Conservation (phyloP, 2,329 filamentous ascomycete species). For the Thermoascus crustaceus region DNA sequence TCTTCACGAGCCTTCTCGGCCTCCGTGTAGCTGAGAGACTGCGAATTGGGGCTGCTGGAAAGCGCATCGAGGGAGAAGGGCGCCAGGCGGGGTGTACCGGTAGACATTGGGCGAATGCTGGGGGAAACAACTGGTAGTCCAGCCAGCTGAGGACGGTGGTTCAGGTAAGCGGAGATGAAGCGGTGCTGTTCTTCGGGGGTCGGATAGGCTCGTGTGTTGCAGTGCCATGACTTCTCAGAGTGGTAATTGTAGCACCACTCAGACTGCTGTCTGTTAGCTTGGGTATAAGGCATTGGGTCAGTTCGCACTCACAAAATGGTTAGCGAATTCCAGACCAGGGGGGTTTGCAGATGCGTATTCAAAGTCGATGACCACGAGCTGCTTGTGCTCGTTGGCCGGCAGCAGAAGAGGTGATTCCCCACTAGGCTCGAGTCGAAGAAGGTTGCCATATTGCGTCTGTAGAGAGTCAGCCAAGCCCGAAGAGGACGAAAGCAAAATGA, state of each 20-base stretch:
- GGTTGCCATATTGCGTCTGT: slow-evolving; percentile 96
- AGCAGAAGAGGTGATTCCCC: slow-evolving; percentile 76
- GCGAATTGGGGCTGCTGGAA: slow-evolving; percentile 48
- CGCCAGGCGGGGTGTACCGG: slow-evolving; percentile 43
- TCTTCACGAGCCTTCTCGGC: slow-evolving; percentile 57
- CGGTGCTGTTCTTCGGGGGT: slow-evolving; percentile 70
- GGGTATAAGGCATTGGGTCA: too few relatives aligned
- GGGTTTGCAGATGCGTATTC: slow-evolving; percentile 91
- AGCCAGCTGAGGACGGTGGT: slow-evolving; percentile 58
- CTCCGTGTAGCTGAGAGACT: slow-evolving; percentile 35
- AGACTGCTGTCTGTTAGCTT: too few relatives aligned
- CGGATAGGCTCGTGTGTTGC: slow-evolving; percentile 65
- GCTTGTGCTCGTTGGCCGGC: slow-evolving; percentile 89
- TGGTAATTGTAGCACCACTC: slow-evolving; percentile 99
- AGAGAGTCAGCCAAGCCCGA: slow-evolving; percentile 11
- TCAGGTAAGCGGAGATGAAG: slow-evolving; percentile 79
- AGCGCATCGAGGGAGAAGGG: slow-evolving; percentile 77
- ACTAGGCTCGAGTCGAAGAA: slow-evolving; percentile 65
- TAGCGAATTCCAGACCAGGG: slow-evolving; percentile 84
- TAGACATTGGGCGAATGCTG: slow-evolving; percentile 44
- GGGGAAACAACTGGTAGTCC: slow-evolving; percentile 22
- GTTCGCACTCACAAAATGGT: slow-evolving; percentile 66
- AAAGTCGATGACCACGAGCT: slow-evolving; percentile 95
- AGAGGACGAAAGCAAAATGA: not conserved
- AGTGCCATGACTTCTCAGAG: slow-evolving; percentile 53